Evolutionary conservation across 768 basidiomycete species (phyloP).

Genomic region (Lentinula lateritia): DNA sequence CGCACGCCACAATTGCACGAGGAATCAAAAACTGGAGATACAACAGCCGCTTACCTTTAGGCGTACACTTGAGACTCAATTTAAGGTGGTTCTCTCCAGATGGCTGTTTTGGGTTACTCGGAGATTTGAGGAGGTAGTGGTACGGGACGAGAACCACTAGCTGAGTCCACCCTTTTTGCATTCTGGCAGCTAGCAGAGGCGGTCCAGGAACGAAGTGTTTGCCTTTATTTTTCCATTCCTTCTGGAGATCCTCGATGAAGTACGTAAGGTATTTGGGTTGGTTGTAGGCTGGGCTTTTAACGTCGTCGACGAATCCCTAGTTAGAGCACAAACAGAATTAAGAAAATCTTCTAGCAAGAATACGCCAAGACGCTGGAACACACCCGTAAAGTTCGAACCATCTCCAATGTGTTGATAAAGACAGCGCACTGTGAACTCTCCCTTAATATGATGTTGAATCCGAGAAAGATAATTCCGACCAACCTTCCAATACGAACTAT

Average conservation of each 20-base stretch:
- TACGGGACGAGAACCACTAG: not conserved
- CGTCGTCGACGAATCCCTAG: not conserved
- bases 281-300: not conserved
- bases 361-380: not conserved
- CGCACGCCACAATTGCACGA: no score
- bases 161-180: not conserved
- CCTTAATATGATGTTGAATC: not conserved
- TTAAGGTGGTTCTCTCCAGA: not conserved
- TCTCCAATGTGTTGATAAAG: not conserved
- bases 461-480: not conserved
- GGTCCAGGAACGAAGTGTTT: not conserved
- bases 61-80: not conserved
- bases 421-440: not conserved
- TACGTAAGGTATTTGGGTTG: not conserved
- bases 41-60: not conserved
- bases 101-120: not conserved
- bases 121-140: not conserved
- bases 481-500: not conserved
- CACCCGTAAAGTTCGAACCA: not conserved
- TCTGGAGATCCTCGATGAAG: not conserved
- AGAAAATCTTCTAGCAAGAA: not conserved
- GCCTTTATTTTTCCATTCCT: not conserved
- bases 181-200: not conserved
- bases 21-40: not conserved
- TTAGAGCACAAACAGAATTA: not conserved